Conservation (phyloP, 2,329 filamentous ascomycete species). For the Aureobasidium sp. region DNA sequence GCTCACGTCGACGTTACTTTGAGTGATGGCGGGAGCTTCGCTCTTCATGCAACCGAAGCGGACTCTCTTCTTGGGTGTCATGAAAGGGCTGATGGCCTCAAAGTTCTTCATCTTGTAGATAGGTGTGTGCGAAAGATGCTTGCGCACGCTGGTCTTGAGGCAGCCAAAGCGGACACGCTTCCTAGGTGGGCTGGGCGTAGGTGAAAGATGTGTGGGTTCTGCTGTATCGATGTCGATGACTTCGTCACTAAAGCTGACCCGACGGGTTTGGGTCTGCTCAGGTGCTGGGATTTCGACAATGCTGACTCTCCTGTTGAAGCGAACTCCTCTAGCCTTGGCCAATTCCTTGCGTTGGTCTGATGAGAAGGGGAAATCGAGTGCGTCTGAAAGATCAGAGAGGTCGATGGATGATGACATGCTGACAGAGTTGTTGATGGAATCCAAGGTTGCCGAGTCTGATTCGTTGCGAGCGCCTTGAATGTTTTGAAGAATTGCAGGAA, state of each 20-base stretch:
- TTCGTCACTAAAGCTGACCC: constrained; percentile 11
- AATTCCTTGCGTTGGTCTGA: background rate
- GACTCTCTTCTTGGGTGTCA: constrained; percentile 9
- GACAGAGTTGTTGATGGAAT: background rate
- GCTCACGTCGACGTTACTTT: background rate
- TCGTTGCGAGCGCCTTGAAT: background rate
- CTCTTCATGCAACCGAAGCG: constrained; percentile 13
- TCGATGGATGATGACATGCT: constrained; percentile 1
- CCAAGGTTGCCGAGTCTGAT: background rate
- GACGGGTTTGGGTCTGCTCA: background rate
- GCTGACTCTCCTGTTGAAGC: constrained; percentile 8
- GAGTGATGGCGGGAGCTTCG: background rate
- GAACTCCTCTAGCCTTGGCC: constrained; percentile 4
- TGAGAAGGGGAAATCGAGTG: background rate
- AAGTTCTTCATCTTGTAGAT: constrained; percentile 15
- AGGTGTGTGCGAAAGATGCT: constrained; percentile 5
- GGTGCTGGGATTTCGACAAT: constrained; percentile 3
- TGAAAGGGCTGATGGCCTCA: constrained; percentile 1
- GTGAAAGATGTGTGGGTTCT: background rate
- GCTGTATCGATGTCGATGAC: constrained; percentile 13
- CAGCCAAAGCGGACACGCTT: constrained; percentile 14
- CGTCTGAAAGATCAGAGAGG: constrained; percentile 1
- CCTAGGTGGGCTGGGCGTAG: background rate
- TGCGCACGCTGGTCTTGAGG: background rate
- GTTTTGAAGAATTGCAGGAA: constrained; percentile 5